These are phyloP conservation scores for Eutypella sp. DNA, from an alignment of 2,329 filamentous ascomycete genomes.

Conservation along the genomic window DNA sequence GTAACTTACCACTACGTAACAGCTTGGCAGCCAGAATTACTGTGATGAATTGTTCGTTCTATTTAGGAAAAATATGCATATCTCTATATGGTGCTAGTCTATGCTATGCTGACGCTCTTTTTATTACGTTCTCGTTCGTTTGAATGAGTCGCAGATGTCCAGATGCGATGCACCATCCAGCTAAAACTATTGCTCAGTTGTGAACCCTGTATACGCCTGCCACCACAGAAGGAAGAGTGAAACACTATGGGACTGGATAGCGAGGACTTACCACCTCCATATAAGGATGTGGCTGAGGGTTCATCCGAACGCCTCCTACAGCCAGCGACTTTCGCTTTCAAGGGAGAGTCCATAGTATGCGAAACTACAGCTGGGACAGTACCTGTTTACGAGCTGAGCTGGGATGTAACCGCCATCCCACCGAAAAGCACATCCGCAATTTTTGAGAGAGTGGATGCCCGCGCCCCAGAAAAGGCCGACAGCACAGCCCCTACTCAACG, in stretches of 20 bases:
- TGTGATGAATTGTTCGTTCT: no score
- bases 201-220: not conserved
- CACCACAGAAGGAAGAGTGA: not conserved
- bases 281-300: not conserved
- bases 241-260: not conserved
- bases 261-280: not conserved
- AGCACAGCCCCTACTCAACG: not conserved
- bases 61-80: no score
- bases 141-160: no score
- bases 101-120: no score
- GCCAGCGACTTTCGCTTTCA: slow-evolving; percentile 2
- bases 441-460: slow-evolving; percentile 5
- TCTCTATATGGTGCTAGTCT: no score
- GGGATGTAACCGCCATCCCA: slow-evolving; percentile 7
- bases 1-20: not conserved
- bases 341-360: not conserved
- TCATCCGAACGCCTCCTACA: not conserved
- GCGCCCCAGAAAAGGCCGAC: not conserved
- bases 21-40: no score
- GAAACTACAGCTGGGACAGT: not conserved
- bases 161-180: no score
- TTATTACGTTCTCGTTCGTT: no score
- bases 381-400: slow-evolving; percentile 7
- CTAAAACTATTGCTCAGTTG: not conserved
- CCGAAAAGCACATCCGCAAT: slow-evolving; percentile 4